These are phyloP conservation scores for Caryopteris hybrid DNA, from an alignment of 305 asterid species.

Conservation along the genomic window DNA sequence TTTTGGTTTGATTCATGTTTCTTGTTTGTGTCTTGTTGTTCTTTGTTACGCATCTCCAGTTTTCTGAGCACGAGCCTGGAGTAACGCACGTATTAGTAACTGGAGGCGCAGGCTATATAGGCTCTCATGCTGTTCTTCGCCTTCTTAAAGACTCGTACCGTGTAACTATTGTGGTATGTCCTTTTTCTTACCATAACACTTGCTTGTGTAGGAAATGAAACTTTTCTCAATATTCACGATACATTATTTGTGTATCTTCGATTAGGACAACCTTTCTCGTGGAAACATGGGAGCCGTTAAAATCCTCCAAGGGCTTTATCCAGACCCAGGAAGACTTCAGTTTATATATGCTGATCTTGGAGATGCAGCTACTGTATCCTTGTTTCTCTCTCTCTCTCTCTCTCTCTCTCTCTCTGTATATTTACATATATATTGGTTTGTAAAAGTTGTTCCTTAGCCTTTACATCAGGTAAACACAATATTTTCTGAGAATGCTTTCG, in stretches of 20 bases:
- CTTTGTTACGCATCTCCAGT: conserved; percentile 28
- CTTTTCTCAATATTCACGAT: background rate
- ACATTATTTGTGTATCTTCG: background rate
- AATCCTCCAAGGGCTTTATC: conserved; percentile 61
- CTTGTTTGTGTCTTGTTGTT: background rate
- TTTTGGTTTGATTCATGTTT: background rate
- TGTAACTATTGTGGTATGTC: conserved; percentile 73
- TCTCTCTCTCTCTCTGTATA: background rate
- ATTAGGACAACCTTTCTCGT: conserved; percentile 85
- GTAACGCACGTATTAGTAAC: conserved; percentile 78
- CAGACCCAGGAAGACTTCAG: conserved; percentile 80
- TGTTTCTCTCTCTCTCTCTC: background rate
- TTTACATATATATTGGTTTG: background rate
- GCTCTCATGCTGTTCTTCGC: conserved; percentile 84
- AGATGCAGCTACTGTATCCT: conserved; percentile 71
- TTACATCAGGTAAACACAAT: conserved; percentile 52
- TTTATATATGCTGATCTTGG: conserved; percentile 83
- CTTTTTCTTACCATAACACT: background rate
- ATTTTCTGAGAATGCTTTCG: conserved; percentile 69
- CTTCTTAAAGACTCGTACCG: conserved; percentile 74
- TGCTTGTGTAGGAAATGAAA: background rate
- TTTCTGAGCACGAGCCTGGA: conserved; percentile 58
- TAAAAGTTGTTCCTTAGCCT: conserved; percentile 22
- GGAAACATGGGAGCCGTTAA: conserved; percentile 88
- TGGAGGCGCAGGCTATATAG: conserved; percentile 87